Base-by-base conservation (phyloP, 306 rosid genomes). In the Castanopsis chinensis region DNA sequence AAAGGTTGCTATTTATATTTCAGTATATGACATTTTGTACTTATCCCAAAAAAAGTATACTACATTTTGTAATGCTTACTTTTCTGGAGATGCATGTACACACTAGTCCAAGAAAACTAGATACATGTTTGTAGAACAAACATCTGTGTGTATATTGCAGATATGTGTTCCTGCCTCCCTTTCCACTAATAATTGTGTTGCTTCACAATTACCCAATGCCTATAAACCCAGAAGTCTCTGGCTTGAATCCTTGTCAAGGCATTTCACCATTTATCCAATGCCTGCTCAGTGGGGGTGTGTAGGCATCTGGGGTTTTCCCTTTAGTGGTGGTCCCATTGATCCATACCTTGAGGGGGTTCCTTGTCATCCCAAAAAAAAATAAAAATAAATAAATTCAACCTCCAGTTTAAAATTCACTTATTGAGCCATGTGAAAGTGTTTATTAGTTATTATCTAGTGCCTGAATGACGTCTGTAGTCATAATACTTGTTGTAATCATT, bases 1-100 rank as follows among this genome's bases (percentile, higher is more conserved):
- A 83, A 88, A 91, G 97, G 99, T 93, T 59, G 78, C 61, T 85
- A 69, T 14, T 72, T 41, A 20, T 75, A 69, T 59, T 49, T 72
- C 63, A 20, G 52, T 19, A 23, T 58, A 61, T 21, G 19, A 18
- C 54, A 3, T 67, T 19, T 15, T 71, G 58, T 23, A 63, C 45
- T 41, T 8, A 41, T 41, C 45, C 45, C 45, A 41, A 41, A 8
- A 41, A 41, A 41, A 20, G 52, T 27, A n/a, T 64, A 61, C 32
- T 13, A 9, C 54, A 3, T 67, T 19, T 15, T 71, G 58, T 23
- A 63, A 37, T 83, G 27, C 56, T 57, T 20, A 10, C 63, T 75
- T 52, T 71, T 45, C 71, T 9, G 52, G 72, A n/a, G 49, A 76
- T 14, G 27, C 32, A 59, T 59, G 18, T 28, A 59, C 65, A 59